Conservation (phyloP, 1,139 yeast species). For the Suhomyces guaymorum region DNA sequence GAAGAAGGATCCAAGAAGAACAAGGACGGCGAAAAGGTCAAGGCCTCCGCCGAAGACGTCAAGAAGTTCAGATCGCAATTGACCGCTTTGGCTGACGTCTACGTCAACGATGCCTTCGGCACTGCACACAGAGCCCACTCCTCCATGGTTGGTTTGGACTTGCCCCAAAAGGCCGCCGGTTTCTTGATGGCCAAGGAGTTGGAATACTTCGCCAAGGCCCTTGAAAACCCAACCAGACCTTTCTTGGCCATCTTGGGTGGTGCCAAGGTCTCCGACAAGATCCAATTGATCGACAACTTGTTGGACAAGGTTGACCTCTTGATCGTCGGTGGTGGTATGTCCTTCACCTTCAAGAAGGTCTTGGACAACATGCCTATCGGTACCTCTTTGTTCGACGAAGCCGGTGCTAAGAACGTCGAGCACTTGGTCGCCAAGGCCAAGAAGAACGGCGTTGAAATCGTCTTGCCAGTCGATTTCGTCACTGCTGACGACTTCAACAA, state of each 20-base stretch:
- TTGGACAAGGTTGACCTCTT: conserved; percentile 89
- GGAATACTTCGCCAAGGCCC: conserved; percentile 93
- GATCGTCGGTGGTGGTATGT: conserved; percentile 99
- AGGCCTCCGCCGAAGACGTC: conserved; percentile 83
- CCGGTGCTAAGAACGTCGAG: conserved; percentile 91
- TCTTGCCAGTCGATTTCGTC: conserved; percentile 90
- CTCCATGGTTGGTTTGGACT: conserved; percentile 93
- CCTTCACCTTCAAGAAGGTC: conserved; percentile 95
- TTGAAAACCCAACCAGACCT: conserved; percentile 95
- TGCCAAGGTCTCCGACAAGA: conserved; percentile 97
- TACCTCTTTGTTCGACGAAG: conserved; percentile 84
- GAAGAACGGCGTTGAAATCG: conserved; percentile 87
- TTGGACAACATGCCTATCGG: conserved; percentile 84
- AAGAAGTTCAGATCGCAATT: conserved; percentile 82
- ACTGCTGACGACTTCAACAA: conserved; percentile 91
- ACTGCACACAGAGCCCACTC: conserved; percentile 99
- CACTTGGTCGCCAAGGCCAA: conserved; percentile 90
- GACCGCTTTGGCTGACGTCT: conserved; percentile 90
- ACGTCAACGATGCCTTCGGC: conserved; percentile 96
- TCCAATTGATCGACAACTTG: conserved; percentile 94
- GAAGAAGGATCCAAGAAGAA: conserved; percentile 83
- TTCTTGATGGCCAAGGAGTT: conserved; percentile 96
- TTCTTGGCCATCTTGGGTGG: conserved; percentile 98
- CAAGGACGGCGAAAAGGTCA: conserved; percentile 82
- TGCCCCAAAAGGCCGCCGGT: conserved; percentile 94